Percentiles rank a stretch among this genome's conserved stretches.
Evolutionary conservation across 345 rosid species (phyloP).

Genomic region (Hypericum perforatum): DNA sequence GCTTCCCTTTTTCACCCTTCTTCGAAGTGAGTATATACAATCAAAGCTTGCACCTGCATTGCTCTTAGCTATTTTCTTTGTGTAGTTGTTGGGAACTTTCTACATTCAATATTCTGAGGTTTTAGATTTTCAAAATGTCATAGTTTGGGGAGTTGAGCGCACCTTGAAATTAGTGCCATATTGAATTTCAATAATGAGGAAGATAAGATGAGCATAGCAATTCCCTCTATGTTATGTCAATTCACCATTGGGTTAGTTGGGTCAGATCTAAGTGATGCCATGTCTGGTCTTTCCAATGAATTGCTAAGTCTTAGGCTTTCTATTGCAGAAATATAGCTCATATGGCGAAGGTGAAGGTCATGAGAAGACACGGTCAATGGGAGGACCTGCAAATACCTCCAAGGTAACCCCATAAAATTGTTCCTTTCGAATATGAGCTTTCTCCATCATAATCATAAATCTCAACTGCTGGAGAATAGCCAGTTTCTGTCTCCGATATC

Average conservation of each 20-base stretch:
- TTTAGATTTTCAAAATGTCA: not conserved
- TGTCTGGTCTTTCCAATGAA: not conserved
- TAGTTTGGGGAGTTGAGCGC: not conserved
- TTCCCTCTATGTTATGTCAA: no score
- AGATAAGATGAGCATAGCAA: no score
- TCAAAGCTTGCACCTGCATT: not conserved
- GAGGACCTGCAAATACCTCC: conserved; percentile 46
- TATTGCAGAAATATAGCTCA: conserved; percentile 49
- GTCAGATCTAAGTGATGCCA: not conserved
- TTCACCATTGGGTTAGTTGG: not conserved
- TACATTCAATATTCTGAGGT: not conserved
- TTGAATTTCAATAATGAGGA: no score
- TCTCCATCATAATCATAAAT: not conserved
- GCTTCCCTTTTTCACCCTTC: conserved; percentile 47
- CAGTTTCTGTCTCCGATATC: no score
- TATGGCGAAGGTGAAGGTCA: conserved; percentile 41
- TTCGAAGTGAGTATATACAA: conserved; percentile 33
- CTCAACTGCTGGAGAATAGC: no score
- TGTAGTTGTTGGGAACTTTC: not conserved
- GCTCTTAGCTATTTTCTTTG: not conserved
- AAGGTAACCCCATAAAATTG: conserved; percentile 25
- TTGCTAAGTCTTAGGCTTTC: conserved; percentile 4
- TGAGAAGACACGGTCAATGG: conserved; percentile 48
- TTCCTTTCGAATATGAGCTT: not conserved
- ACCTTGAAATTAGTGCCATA: not conserved